phyloP scores from a whole-genome alignment of 2,329 filamentous ascomycete genomes.

The Cladosporium colombiae region DNA sequence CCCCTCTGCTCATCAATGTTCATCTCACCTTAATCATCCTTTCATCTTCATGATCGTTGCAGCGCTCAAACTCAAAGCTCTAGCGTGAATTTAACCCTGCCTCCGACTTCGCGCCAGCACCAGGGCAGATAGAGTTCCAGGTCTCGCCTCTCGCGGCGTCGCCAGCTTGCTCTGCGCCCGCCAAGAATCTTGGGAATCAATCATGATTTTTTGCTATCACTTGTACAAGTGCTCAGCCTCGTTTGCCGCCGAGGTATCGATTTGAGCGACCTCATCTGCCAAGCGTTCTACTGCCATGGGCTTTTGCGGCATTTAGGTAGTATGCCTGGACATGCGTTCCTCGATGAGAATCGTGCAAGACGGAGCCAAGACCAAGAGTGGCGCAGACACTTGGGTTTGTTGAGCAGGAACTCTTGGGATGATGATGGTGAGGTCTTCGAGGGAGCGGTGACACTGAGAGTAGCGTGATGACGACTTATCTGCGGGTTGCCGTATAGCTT shows the following conservation, averaged over 20 bases:
- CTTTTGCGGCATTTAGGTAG: neutral
- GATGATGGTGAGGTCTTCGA: neutral
- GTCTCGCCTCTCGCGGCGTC: neutral
- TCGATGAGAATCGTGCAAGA: neutral
- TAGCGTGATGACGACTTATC: neutral
- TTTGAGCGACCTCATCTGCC: neutral
- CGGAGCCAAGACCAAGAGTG: neutral
- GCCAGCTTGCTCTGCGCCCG: neutral
- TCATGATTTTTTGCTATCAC: neutral
- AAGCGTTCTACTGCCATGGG: neutral
- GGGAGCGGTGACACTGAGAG: neutral
- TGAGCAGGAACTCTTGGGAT: neutral
- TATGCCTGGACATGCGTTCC: neutral
- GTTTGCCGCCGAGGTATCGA: neutral
- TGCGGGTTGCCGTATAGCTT: neutral
- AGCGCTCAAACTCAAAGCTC: neutral
- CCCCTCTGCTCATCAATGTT: neutral
- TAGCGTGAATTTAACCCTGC: neutral
- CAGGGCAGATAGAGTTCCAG: neutral
- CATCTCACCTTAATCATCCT: neutral
- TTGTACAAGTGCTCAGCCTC: neutral
- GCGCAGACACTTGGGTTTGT: neutral
- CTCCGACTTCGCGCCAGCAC: slow-evolving; percentile 2
- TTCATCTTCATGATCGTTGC: neutral
- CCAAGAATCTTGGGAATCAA: neutral